Base-by-base conservation (phyloP, 1,139 yeast species). In the Scheffersomyces titani region DNA sequence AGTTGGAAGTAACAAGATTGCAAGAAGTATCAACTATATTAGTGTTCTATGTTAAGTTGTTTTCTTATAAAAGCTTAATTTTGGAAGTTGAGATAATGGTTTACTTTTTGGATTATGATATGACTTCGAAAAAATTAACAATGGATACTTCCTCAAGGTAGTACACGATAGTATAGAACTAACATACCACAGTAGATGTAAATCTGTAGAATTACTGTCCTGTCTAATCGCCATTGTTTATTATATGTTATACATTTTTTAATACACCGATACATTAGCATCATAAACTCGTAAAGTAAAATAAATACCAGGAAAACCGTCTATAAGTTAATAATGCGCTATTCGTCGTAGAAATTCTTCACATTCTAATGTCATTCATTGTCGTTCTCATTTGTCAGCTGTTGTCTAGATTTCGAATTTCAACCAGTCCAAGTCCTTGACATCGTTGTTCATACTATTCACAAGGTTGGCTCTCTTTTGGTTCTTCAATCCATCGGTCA, bases 351-450 rank as follows among this genome's bases (percentile, higher is more conserved):
- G 40, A 13, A 30, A 30, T 30, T 30, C 40, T 30, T 9, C 40
- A 11, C 40, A 11, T 30, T 30, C 40, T 30, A 30, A 30, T 30
- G 13, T 30, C 40, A 30, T 30, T 30, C 40, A 30, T 30, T 11
- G 16, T 30, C 40, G 40, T 30, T 30, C 16, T 24, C 30, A 7
- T 6, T 13, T 30, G 16, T 16, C 2, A 5, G 9, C 40, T 30
- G 6, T 19, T 18, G n/a, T 19, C 57, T 68, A 77, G 19, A 79
- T 70, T 57, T 78, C 83, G 64, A 80, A 80, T 63, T 78, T 79
- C 58, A 80, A 70, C 84, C 84, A 80, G 58, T 79, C 83, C 54
- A 80, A 71, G 61, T 79, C 83, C 52, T 69, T 64, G 24, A 61
- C 55, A 16, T 63, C 69, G 49, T 63, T 59, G 47, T 58, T 59